Base-by-base conservation (phyloP, 768 basidiomycete genomes). In the Pleurotus salmoneostramineus region DNA sequence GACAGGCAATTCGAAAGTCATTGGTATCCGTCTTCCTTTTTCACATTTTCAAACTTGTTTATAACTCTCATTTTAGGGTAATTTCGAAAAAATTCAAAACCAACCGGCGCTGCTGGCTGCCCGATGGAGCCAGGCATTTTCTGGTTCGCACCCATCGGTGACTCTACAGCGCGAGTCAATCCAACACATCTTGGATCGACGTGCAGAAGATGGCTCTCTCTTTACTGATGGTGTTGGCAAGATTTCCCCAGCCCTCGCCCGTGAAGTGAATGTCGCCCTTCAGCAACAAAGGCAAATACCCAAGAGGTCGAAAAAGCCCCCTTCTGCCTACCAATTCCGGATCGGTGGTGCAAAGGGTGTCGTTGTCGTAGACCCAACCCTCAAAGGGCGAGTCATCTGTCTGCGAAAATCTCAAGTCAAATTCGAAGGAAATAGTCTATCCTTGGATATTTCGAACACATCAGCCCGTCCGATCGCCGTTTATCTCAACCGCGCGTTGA, bases 171-270 rank as follows among this genome's bases (percentile, higher is more conserved):
- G 57, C 11, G 52, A 72, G 14, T 71, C 81, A 61, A 75, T 83
- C 21, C 3, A 4, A 3, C 44, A 0, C 10, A 68, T 70, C 21
- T 45, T 60, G 3, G 76, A 80, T 61, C 67, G 63, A 12, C 57
- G 2, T 35, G 72, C 74, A 4, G 52, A 57, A 2, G 42, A n/a
- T 21, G 62, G 59, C 4, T 69, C 65, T 27, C 59, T 71, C 45
- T 83, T 83, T 68, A 82, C 81, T 5, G 82, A 84, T 54, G 83
- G 83, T 17, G 76, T 77, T 57, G 81, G 81, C 1, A 67, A 74
- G 12, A 76, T 81, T 42, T 81, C 80, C 5, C 57, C 59, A 3
- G 66, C 63, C 15, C 71, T 82, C 14, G 67, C 68, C 11, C 61
- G 66, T 1, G 67, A 49, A 0, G 73, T 80, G 42, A 74, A 75